A percentile compares a stretch with the other conserved stretches of the same genome.
phyloP scores from a whole-genome alignment of 2,329 filamentous ascomycete genomes.

The Colletotrichum camelliae region DNA sequence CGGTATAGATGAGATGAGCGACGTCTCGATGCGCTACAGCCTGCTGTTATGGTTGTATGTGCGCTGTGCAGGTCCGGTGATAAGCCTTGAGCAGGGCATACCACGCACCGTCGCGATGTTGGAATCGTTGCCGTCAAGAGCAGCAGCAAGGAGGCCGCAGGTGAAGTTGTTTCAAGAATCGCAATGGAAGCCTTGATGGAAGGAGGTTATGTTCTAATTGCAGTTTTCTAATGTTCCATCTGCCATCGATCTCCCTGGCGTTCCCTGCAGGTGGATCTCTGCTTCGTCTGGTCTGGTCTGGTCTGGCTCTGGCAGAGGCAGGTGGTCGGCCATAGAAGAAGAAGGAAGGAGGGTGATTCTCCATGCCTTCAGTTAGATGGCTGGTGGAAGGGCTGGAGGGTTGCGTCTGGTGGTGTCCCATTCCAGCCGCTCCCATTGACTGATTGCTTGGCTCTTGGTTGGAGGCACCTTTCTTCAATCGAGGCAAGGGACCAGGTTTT shows the following conservation, averaged over 20 bases:
- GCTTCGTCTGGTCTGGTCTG: background rate
- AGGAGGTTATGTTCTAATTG: slow-evolving; percentile 1
- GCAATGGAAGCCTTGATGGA: slow-evolving; percentile 16
- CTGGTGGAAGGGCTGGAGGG: background rate
- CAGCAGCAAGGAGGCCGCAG: background rate
- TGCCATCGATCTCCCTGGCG: background rate
- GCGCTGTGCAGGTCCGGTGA: background rate
- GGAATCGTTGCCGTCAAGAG: background rate
- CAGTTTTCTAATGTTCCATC: background rate
- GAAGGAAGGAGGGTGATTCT: background rate
- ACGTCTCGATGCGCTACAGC: background rate
- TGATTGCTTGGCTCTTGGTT: background rate
- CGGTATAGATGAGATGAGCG: background rate
- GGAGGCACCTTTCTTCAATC: background rate
- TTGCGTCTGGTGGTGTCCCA: background rate
- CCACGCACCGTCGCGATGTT: background rate
- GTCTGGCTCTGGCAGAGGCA: background rate
- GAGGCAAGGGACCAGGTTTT: background rate
- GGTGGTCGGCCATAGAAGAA: background rate
- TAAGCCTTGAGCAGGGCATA: background rate
- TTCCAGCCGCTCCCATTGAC: background rate
- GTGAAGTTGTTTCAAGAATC: slow-evolving; percentile 11
- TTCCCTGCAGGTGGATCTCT: slow-evolving; percentile 2
- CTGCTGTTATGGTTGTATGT: background rate
- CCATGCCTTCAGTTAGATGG: background rate